Evolutionary conservation across 768 basidiomycete genomes (phyloP).

Genomic region (Galerina sulciceps): DNA sequence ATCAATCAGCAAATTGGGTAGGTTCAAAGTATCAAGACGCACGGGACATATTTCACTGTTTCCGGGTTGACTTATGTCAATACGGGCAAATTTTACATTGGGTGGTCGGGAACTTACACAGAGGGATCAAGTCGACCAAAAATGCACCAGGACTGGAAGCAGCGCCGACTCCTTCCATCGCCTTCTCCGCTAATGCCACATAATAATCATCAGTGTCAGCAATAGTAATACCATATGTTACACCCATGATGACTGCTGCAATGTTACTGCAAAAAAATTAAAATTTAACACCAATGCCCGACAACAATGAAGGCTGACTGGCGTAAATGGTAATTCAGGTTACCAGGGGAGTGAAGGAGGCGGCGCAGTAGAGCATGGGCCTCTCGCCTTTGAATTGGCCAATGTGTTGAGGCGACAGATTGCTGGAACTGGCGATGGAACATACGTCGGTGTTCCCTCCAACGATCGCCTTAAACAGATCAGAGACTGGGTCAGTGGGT

Average conservation of each 20-base stretch:
- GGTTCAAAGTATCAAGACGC: not conserved
- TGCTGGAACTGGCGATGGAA: constrained; percentile 57
- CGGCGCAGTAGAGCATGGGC: constrained; percentile 48
- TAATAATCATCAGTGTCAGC: constrained; percentile 47
- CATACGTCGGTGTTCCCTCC: constrained; percentile 56
- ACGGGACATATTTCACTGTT: constrained; percentile 54
- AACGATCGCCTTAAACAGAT: constrained; percentile 43
- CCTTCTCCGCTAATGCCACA: constrained; percentile 55
- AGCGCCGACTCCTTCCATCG: constrained; percentile 52
- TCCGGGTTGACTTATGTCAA: constrained; percentile 19
- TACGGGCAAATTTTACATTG: constrained; percentile 10
- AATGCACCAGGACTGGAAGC: constrained; percentile 58
- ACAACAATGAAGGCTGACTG: constrained; percentile 37
- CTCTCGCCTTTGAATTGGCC: constrained; percentile 50
- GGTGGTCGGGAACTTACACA: constrained; percentile 24
- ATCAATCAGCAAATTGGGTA: not conserved
- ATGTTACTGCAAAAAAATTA: constrained; percentile 39
- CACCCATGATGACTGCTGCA: constrained; percentile 59
- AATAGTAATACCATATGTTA: constrained; percentile 54
- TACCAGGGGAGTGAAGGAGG: constrained; percentile 44
- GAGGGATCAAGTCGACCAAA: constrained; percentile 40
- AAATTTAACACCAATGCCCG: not conserved
- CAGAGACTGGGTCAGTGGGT: not conserved
- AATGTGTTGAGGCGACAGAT: constrained; percentile 41
- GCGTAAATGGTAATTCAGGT: constrained; percentile 53